Base-by-base conservation (phyloP, 345 rosid genomes). In the Draba incana region DNA sequence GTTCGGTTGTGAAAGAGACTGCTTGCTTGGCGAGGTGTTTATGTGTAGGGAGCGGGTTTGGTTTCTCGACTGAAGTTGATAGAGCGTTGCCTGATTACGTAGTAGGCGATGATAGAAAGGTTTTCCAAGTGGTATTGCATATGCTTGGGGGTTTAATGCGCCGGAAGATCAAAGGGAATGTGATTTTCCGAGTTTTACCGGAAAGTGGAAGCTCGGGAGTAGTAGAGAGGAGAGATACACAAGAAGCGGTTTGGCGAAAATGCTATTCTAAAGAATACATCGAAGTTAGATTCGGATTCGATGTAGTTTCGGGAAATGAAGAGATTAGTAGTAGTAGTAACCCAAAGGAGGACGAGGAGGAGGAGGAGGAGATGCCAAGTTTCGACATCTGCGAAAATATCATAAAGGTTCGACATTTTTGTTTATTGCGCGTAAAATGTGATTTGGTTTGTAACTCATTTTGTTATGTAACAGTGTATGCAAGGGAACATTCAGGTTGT, bases 1-100 rank as follows among this genome's bases (percentile, higher is more conserved):
- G 78, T 74, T 68, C 87, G 23, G 58, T 87, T 38, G 84, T 90
- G 69, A 90, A 78, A 48, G 97, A 93, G 73, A 87, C 83, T 3
- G 90, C 83, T 58, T 91, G 91, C 73, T 72, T 90, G 27, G 92
- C 91, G 57, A 87, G 81, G 80, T 93, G 97, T 80, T 70, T 93
- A 71, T 87, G 88, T 28, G 66, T 87, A 10, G 81, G 80, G 62
- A 74, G 75, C 59, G 96, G 97, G 24, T 86, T 85, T 68, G 81
- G 84, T 28, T 91, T 91, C 69, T 78, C 84, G 13, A 57, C 86
- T 30, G 88, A 87, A 48, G 84, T 93, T 59, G 88, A 88, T 51
- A 85, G 79, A 78, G 77, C 86, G 14, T 77, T 91, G 72, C 96
- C 97, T 5, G 89, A 88, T 74, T 69, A 60, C 52, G 85, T 90